These are phyloP conservation scores for Citrus sinensis DNA, from an alignment of 345 rosid genomes.

Conservation along the genomic window DNA sequence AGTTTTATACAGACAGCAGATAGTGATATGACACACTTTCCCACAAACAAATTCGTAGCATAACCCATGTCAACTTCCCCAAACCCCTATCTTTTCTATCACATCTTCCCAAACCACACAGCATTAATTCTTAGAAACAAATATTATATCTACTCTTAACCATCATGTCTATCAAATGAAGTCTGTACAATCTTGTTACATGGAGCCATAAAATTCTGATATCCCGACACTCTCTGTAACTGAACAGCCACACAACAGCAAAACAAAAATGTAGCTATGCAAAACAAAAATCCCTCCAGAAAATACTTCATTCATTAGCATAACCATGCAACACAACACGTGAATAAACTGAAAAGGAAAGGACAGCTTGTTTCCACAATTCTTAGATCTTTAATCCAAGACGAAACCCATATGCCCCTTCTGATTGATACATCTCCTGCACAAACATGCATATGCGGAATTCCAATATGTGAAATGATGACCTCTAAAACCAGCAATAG, in stretches of 20 bases:
- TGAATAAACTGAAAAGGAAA: neutral
- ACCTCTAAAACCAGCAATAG: neutral
- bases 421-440: neutral
- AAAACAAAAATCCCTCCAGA: neutral
- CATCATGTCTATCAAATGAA: neutral
- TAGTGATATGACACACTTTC: neutral
- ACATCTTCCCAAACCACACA: neutral
- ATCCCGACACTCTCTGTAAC: neutral
- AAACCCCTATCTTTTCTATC: neutral
- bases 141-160: neutral
- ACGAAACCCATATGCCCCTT: neutral
- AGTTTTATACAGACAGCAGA: neutral
- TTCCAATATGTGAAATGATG: neutral
- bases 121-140: neutral
- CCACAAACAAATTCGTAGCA: neutral
- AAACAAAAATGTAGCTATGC: neutral
- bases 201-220: no score
- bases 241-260: neutral
- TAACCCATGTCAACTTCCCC: neutral
- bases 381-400: neutral
- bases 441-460: neutral
- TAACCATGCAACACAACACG: neutral
- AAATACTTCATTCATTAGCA: neutral
- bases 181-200: neutral
- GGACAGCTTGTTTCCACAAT: neutral